Base-by-base conservation (phyloP, 2,329 filamentous ascomycete genomes). In the Cladophialophora exuberans region DNA sequence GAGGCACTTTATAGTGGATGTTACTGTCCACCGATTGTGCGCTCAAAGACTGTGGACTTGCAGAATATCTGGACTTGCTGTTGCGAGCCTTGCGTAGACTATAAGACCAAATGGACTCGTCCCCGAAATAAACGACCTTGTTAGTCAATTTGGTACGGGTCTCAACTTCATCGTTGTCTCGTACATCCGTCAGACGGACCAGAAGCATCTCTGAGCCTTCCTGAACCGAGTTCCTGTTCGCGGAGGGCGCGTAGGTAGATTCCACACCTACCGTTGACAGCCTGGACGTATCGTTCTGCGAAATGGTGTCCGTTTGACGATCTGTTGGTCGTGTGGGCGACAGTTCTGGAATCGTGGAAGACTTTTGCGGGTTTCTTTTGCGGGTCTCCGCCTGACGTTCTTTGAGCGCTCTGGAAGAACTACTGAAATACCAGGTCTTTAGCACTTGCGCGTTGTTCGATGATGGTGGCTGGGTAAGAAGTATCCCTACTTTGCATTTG, bases 151-250 rank as follows among this genome's bases (percentile, higher is more conserved):
- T 49, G 26, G 44, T 33, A 36, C 35, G 36, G 15, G 41, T 15
- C 18, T 22, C 30, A 43, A 23, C 10, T 39, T 39, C 36, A 18
- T 48, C 25, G 7, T 54, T 43, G 36, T 54, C 52, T 18, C 23
- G 33, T 31, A 31, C 44, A 26, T 54, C 52, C 25, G 28, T 54
- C 30, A 54, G 31, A 13, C 44, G 44, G 22, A 54, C 52, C 20
- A 54, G 52, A 25, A 54, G 33, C 52, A 54, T 54, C 52, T 54
- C 52, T 18, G 52, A 54, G 33, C 52, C 52, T 49, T 54, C 52
- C 28, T 54, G 44, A 10, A 45, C 13, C 44, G 35, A 17, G 23
- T 10, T 54, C 6, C 33, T 43, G 15, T 36, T 49, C 35, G 44
- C 15, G 15, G 9, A 23, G 36, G 52, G 52, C 52, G 52, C 23